Base-by-base conservation (phyloP, 2,329 filamentous ascomycete species). In the Phaeosphaeria sp. region DNA sequence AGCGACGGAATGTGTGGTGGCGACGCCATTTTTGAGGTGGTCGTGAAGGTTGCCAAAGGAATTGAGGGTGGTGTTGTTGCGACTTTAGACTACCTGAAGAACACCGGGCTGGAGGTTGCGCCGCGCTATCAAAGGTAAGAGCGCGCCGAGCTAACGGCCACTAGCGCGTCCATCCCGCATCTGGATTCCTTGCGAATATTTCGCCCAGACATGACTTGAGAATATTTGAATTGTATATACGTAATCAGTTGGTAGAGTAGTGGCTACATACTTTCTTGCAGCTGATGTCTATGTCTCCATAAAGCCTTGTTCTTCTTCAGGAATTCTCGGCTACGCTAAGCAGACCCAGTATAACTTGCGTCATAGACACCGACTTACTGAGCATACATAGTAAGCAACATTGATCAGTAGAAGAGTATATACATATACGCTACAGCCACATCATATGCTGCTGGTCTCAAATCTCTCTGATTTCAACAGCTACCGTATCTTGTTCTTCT, bases 1-100 rank as follows among this genome's bases (percentile, higher is more conserved):
- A 82, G 79, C 13, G 82, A 74, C 39, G 83, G 36, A 81, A 81
- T 53, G 81, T 81, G 66, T 81, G 89, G 76, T 80, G 82, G 73
- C 79, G 87, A 86, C 46, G 87, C 88, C 65, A 87, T 86, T 82
- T 83, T 86, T 30, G n/a, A 13, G 9, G 20, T 20, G 30, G 15
- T 36, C 15, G 21, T 46, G 20, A 7, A 46, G 21, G 7, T 7
- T 2, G 6, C 24, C 20, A 24, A 2, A 25, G 17, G 21, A 11
- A 13, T 20, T 8, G 21, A 25, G 18, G 17, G 21, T 13, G 43
- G 15, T 24, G 43, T 17, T 46, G 18, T 25, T 5, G 43, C 24
- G n/a, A n/a, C n/a, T n/a, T n/a, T n/a, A n/a, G n/a, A n/a, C n/a
- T n/a, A n/a, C n/a, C n/a, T n/a, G n/a, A n/a, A n/a, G n/a, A n/a